Base-by-base conservation (phyloP, 148 eudicot species). In the Chenopodium suecicum region DNA sequence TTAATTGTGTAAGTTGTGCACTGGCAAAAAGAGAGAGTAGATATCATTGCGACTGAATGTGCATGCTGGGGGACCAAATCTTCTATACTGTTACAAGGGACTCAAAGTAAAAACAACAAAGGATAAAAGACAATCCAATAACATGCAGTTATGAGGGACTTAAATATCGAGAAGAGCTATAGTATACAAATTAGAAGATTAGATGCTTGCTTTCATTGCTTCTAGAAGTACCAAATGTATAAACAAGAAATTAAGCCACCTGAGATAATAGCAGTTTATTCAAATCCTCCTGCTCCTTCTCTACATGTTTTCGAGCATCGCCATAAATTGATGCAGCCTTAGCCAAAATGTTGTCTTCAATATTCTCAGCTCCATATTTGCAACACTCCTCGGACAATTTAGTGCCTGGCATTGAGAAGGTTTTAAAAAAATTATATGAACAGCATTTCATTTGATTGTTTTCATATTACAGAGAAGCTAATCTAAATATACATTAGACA, bases 351-450 rank as follows among this genome's bases (percentile, higher is more conserved):
- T 94, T 92, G 83, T 96, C 99, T 69, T 91, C 88, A 48, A 72
- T 80, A 85, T 96, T 92, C 80, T 96, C 99, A 87, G 90, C 86
- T 76, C 98, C 99, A 86, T 94, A 96, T 84, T 89, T 94, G 89
- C 92, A 87, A 86, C 99, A 96, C 81, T 96, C 99, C 86, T 94
- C 99, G 17, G 99, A 91, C 87, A 96, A 89, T 88, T 94, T 96
- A 84, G 93, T 90, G 79, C 97, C 99, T 96, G 79, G 63, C 74
- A 76, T 82, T 60, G 23, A 32, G 41, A 19, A 73, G 12, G 37
- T 0, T 23, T 23, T 48, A 12, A 27, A 2, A 48, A n/a, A 41
- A 4, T 41, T 12, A 17, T 70, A 5, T 25, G 13, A 73, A 32
- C 9, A 66, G 70, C 6, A 11, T 68, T 67, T 12, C 41, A 13